Base-by-base conservation (phyloP, 2,329 filamentous ascomycete genomes). In the Penicillium crustosum region DNA sequence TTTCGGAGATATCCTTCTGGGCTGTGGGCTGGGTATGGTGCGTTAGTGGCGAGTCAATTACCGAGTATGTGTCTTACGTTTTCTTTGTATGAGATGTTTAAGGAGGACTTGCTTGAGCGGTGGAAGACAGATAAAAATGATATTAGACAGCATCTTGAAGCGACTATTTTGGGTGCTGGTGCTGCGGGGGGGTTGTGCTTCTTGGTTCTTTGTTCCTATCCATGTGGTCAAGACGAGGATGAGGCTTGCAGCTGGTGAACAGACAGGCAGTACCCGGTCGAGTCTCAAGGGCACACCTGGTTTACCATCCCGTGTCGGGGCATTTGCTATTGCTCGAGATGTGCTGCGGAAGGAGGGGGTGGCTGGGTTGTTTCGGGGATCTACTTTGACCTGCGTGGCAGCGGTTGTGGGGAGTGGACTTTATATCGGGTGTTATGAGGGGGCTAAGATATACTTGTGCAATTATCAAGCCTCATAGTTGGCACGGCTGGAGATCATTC, bases 401-500 rank as follows among this genome's bases (percentile, higher is more conserved):
- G 58, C 54, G 15, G 45, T 45, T 8, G 19, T 60, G 19, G 54
- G 54, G 7, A 51, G 54, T 45, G 58, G 42, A 21, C 49, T 60
- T 2, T 60, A 57, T 23, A 57, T 60, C 29, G 58, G 58, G 9
- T 60, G 44, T 42, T 57, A 60, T 23, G 58, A 60, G 50, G 58
- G 54, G 42, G n/a, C 77, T 76, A 60, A 57, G 44, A 27, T 60
- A 12, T 57, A 49, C 33, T 41, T 57, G 71, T 49, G 27, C 15
- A 29, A 44, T 53, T 25, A 33, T 21, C 6, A 19, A 23, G 17
- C 6, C 29, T 23, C 6, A n/a, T 39, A 39, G 19, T 8, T 47
- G 38, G 36, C 7, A 29, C 0, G 6, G 35, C 5, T 51, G 27
- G 5, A 9, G 27, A 42, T 25, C 4, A 15, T n/a, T 19, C 33